These are phyloP conservation scores for Phytopythium helicoides DNA, from an alignment of 352 stramenopile species.

Conservation along the genomic window DNA sequence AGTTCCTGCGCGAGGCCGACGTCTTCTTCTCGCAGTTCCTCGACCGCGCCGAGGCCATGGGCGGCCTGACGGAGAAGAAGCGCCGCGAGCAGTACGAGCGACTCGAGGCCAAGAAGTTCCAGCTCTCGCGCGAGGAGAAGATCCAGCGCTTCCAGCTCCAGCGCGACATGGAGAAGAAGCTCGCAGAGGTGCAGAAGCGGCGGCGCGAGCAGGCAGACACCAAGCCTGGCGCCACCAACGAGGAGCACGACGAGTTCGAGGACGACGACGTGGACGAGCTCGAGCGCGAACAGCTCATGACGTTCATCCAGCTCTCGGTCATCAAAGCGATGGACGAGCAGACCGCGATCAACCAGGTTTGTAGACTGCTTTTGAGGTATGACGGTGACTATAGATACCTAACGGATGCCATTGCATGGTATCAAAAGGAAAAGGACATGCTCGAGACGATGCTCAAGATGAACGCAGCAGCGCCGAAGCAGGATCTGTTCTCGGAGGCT, in stretches of 20 bases:
- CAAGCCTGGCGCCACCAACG: slow-evolving; percentile 13
- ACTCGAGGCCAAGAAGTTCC: slow-evolving; percentile 63
- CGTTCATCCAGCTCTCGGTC: slow-evolving; percentile 72
- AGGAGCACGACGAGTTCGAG: slow-evolving; percentile 26
- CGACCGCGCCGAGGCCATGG: slow-evolving; percentile 58
- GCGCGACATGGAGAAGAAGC: slow-evolving; percentile 71
- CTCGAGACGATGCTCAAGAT: slow-evolving; percentile 87
- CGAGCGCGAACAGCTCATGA: slow-evolving; percentile 80
- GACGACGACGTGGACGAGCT: slow-evolving; percentile 72
- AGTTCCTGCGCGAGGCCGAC: slow-evolving; percentile 68
- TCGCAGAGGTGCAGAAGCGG: slow-evolving; percentile 49
- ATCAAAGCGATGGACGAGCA: slow-evolving; percentile 83
- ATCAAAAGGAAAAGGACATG: slow-evolving; percentile 63
- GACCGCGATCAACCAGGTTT: slow-evolving; percentile 57
- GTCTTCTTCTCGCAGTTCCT: slow-evolving; percentile 79
- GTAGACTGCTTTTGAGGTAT: background rate
- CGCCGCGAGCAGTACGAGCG: slow-evolving; percentile 75
- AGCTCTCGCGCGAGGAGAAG: slow-evolving; percentile 74
- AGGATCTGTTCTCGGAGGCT: slow-evolving; percentile 70
- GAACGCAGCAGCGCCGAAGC: slow-evolving; percentile 52
- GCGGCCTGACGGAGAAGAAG: slow-evolving; percentile 65
- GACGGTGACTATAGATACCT: too few species aligned
- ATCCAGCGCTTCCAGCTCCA: slow-evolving; percentile 80
- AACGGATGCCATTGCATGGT: background rate
- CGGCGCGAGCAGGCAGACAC: slow-evolving; percentile 23